Conservation (phyloP, 2,329 filamentous ascomycete species). For the Cadophora luteo-olivacea region DNA sequence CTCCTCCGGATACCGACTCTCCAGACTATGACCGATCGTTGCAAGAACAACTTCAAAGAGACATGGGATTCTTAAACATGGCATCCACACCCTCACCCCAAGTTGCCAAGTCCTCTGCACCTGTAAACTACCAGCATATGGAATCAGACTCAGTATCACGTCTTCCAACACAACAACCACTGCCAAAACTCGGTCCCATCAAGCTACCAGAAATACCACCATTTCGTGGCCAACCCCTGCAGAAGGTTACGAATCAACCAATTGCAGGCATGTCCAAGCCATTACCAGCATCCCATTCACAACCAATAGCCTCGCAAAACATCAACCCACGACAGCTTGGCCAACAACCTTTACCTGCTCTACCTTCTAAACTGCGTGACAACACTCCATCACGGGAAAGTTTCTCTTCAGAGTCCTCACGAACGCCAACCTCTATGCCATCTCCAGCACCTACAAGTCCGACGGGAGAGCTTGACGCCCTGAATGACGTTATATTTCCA, state of each 20-base stretch:
- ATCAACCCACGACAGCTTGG: conserved; percentile 37
- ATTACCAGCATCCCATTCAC: conserved; percentile 33
- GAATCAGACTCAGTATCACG: conserved; percentile 33
- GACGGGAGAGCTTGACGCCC: conserved; percentile 78
- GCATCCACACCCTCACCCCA: conserved; percentile 40
- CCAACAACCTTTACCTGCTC: conserved; percentile 43
- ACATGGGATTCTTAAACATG: conserved; percentile 64
- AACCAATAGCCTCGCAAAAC: conserved; percentile 38
- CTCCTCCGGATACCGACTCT: conserved; percentile 53
- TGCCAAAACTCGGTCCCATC: conserved; percentile 46
- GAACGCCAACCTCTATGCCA: conserved; percentile 59
- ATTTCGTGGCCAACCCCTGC: conserved; percentile 43
- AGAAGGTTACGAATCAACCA: conserved; percentile 43
- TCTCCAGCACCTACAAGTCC: conserved; percentile 62
- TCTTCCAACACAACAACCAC: conserved; percentile 44
- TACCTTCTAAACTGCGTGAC: conserved; percentile 45
- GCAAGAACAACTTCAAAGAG: conserved; percentile 68
- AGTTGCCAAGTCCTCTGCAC: conserved; percentile 33
- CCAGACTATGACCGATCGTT: conserved; percentile 66
- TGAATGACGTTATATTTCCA: conserved; percentile 91
- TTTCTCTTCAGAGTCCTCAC: conserved; percentile 35
- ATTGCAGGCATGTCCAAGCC: conserved; percentile 39
- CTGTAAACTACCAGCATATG: conserved; percentile 37
- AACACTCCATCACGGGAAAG: conserved; percentile 43
- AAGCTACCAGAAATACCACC: conserved; percentile 47